phyloP scores from a whole-genome alignment of 306 rosid genomes.

The Rosa lucieae region DNA sequence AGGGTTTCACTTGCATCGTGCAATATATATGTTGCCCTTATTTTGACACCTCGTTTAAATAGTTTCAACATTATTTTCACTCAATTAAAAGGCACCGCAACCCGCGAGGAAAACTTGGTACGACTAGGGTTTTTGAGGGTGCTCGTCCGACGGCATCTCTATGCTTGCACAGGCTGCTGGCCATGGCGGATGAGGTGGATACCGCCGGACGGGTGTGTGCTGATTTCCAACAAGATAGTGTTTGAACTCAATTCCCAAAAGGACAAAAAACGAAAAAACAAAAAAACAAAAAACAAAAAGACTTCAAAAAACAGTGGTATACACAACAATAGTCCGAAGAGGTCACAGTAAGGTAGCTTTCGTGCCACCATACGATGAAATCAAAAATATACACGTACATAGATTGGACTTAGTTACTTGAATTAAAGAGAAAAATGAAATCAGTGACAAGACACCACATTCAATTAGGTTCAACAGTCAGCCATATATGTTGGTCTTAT shows the following conservation, averaged over 20 bases:
- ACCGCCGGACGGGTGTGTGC: neutral
- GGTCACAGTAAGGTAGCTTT: too few species aligned
- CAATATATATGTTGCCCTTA: neutral
- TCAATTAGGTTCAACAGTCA: neutral
- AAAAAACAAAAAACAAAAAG: neutral
- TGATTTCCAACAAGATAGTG: neutral
- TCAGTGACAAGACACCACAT: neutral
- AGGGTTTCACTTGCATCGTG: neutral
- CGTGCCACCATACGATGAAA: too few species aligned
- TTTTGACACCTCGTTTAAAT: neutral
- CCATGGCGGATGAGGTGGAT: too few species aligned
- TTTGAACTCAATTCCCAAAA: neutral
- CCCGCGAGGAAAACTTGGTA: neutral
- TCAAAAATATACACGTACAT: too few species aligned
- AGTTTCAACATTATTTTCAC: neutral
- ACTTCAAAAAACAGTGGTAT: too few species aligned
- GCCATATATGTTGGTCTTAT: neutral
- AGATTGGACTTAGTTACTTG: too few species aligned
- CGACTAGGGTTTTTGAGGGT: neutral
- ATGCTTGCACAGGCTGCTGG: too few species aligned
- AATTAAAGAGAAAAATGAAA: neutral
- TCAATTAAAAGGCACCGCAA: too few species aligned
- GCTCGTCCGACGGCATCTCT: too few species aligned
- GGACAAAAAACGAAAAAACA: too few species aligned
- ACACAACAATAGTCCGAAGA: too few species aligned